phyloP scores from a whole-genome alignment of 306 rosid genomes.

The Pterocarpus macrocarpus region DNA sequence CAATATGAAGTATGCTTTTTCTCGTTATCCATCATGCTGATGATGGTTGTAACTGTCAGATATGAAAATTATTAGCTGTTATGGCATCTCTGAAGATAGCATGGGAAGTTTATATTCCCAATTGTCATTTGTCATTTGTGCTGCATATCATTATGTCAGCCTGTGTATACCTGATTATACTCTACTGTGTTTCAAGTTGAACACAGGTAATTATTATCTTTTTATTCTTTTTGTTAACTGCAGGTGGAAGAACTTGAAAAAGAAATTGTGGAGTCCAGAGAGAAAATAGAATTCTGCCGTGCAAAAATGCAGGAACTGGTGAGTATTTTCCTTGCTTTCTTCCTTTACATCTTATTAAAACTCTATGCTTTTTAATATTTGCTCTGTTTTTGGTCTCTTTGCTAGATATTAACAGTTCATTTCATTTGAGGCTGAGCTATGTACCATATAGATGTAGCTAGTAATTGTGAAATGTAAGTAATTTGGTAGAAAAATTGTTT shows the following conservation, averaged over 20 bases:
- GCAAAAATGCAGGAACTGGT: slow-evolving; percentile 98
- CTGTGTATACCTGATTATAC: slow-evolving; percentile 35
- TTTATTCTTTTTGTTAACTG: slow-evolving; percentile 46
- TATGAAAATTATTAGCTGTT: slow-evolving; percentile 28
- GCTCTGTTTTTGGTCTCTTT: slow-evolving; percentile 31
- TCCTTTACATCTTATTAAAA: slow-evolving; percentile 43
- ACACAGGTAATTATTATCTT: slow-evolving; percentile 26
- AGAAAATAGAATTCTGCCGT: slow-evolving; percentile 83
- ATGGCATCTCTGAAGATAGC: slow-evolving; percentile 37
- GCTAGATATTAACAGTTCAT: slow-evolving; percentile 32
- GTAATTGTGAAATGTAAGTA: slow-evolving; percentile 30
- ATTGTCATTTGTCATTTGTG: slow-evolving; percentile 28
- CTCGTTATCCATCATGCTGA: slow-evolving; percentile 3
- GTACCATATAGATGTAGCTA: slow-evolving; percentile 32
- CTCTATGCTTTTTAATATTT: slow-evolving; percentile 33
- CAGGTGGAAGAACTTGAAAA: slow-evolving; percentile 96
- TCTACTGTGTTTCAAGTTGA: slow-evolving; percentile 32
- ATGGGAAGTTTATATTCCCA: slow-evolving; percentile 29
- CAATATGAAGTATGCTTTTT: slow-evolving; percentile 26
- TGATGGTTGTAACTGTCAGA: slow-evolving; percentile 21
- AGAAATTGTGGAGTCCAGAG: slow-evolving; percentile 79
- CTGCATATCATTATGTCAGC: slow-evolving; percentile 35
- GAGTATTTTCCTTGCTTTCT: slow-evolving; percentile 55
- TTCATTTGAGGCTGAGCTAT: slow-evolving; percentile 36
- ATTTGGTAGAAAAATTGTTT: slow-evolving; percentile 37